Base-by-base conservation (phyloP, 805 yeast genomes). In the Hanseniaspora lachancei region DNA sequence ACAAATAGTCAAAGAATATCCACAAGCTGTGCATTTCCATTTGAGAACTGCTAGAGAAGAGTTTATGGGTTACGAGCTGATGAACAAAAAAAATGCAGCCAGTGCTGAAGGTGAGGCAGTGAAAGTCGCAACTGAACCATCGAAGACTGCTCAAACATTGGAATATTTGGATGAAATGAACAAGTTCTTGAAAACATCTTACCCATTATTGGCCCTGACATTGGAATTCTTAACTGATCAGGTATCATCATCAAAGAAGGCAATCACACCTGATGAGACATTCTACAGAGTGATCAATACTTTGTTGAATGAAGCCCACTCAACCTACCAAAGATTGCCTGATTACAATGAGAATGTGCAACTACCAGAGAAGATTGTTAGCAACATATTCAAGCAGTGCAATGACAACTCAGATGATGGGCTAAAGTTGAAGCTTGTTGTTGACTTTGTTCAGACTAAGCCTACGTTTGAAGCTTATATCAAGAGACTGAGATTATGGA, bases 11-110 rank as follows among this genome's bases (percentile, higher is more conserved):
- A 93, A 93, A 72, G 83, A 89, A 54, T 95, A 86, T 70, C 99
- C 99, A 1, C 99, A 93, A 70, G 96, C 98, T 0, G 75, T 93
- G 57, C 97, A 93, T 64, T 93, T 89, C 81, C 97, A 89, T 64
- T 74, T 93, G 62, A 76, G 98, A 57, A 93, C 98, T 1, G 87
- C 97, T 0, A 86, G 86, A 66, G 99, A 93, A 66, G 98, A 93
- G 62, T 87, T 83, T 68, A 82, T 89, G 3, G 89, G 86, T 2
- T 77, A 89, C 54, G 95, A 63, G 16, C 67, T 67, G 47, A 66
- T 64, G 49, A 61, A 60, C 47, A 57, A 58, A 54, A 62, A 62
- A 3, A 65, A 62, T 42, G 61, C 61, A 41, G 61, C 60, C 18
- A 68, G 64, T n/a, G 15, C 56, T 50, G 36, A 56, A 6, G 35